A percentile compares a stretch with the other conserved stretches of the same genome.
Evolutionary conservation across 225 moss, liverwort and hornwort species (phyloP).

Genomic region (Marchantia paleacea): DNA sequence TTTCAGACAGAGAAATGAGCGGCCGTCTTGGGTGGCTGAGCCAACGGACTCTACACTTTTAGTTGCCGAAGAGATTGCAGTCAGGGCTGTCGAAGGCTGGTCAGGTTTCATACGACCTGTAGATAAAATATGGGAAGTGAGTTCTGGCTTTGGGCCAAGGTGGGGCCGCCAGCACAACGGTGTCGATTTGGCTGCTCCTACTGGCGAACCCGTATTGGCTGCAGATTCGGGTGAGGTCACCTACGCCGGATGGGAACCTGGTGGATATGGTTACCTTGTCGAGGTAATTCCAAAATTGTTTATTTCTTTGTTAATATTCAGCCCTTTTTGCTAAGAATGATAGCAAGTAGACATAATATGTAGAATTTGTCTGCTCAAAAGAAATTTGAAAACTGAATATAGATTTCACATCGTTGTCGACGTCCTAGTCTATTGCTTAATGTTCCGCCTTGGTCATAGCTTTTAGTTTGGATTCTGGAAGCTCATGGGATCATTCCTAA

Average conservation of each 20-base stretch:
- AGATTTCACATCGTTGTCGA: too few relatives aligned
- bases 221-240: slow-evolving; percentile 41
- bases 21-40: slow-evolving; percentile 37
- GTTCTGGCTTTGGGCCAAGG: slow-evolving; percentile 41
- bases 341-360: too few relatives aligned
- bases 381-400: too few relatives aligned
- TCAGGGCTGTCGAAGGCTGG: slow-evolving; percentile 32
- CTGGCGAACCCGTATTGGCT: slow-evolving; percentile 40
- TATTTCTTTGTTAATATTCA: neutral
- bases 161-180: slow-evolving; percentile 44
- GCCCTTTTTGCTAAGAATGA: too few relatives aligned
- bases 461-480: too few relatives aligned
- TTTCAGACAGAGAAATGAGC: slow-evolving; percentile 2
- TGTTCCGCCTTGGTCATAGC: too few relatives aligned
- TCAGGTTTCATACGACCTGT: slow-evolving; percentile 41
- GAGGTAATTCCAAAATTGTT: slow-evolving; percentile 15
- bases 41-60: slow-evolving; percentile 27
- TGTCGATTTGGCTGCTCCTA: slow-evolving; percentile 41
- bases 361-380: too few relatives aligned
- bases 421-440: too few relatives aligned
- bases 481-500: too few relatives aligned
- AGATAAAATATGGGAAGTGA: slow-evolving; percentile 34
- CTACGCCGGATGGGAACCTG: slow-evolving; percentile 39
- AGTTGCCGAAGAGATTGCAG: slow-evolving; percentile 31
- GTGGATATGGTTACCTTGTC: slow-evolving; percentile 38